Base-by-base conservation (phyloP, 2,329 filamentous ascomycete genomes). In the Nannizziopsis barbatae region DNA sequence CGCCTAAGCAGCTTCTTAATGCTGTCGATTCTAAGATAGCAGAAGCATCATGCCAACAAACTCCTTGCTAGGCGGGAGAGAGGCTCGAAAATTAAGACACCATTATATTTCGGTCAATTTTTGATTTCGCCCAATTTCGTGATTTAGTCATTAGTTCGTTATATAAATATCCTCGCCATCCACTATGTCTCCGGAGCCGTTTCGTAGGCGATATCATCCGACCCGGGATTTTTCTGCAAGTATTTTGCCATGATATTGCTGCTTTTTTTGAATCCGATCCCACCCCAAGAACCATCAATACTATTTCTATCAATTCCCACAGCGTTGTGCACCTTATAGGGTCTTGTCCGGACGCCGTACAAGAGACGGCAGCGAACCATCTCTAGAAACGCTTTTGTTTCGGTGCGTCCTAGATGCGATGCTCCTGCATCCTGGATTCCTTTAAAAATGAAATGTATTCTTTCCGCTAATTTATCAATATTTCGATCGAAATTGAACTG, bases 351-450 rank as follows among this genome's bases (percentile, higher is more conserved):
- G 42, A 90, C 81, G 2, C 78, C 75, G 60, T 83, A 80, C 41
- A 80, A 67, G 11, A 95, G 71, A 48, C 89, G 78, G 58, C 84
- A 80, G 50, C 81, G 75, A n/a, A 95, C 68, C 50, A 80, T 75
- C 57, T 93, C 84, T 35, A 94, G 72, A 9, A 75, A 74, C 47
- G 80, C 80, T 65, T 94, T 95, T 10, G 84, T 80, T 59, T 93
- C 80, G 27, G 85, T 83, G 27, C 84, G 76, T 12, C 76, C 75
- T 50, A 92, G 72, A 57, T 84, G 79, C 17, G 79, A 79, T 39
- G 86, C 83, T 36, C 85, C 86, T 1, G 81, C 75, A 58, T 88
- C 85, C 50, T 81, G 75, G 58, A 94, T 93, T 35, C 74, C 75
- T 14, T 70, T 70, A 47, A 73, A 72, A 10, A 79, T 68, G 5